phyloP scores from a whole-genome alignment of 148 eudicot species.

The Rhododendron kiyosumense region DNA sequence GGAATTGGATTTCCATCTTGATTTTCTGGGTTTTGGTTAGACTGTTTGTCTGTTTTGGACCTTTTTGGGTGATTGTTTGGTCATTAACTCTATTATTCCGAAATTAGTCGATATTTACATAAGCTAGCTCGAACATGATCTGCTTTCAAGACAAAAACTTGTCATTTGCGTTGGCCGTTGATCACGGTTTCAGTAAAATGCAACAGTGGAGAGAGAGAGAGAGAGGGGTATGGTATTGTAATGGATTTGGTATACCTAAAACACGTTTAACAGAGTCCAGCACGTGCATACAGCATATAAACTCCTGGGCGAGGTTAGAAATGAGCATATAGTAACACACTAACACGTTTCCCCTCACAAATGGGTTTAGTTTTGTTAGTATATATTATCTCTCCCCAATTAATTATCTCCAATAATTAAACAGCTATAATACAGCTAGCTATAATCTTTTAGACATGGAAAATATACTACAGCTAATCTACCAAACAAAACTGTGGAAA shows the following conservation, averaged over 20 bases:
- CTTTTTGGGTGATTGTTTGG: no score
- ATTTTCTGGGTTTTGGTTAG: neutral
- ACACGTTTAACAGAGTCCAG: neutral
- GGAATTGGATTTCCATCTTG: neutral
- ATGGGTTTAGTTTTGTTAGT: neutral
- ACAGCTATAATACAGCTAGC: slow-evolving; percentile 7
- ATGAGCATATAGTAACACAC: neutral
- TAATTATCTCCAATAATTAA: slow-evolving; percentile 2
- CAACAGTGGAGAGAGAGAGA: neutral
- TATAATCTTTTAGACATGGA: neutral
- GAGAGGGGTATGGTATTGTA: neutral
- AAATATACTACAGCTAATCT: neutral
- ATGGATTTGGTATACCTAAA: neutral
- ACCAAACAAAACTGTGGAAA: neutral
- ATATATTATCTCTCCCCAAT: neutral
- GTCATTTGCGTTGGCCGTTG: no score
- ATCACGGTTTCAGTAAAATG: no score
- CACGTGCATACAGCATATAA: neutral
- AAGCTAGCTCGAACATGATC: no score
- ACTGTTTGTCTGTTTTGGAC: neutral
- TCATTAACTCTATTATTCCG: no score
- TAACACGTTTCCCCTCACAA: neutral
- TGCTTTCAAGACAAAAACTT: no score
- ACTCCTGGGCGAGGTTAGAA: neutral
- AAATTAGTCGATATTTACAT: no score